phyloP scores from a whole-genome alignment of 2,329 filamentous ascomycete genomes.

The Aspergillus tubingensis region DNA sequence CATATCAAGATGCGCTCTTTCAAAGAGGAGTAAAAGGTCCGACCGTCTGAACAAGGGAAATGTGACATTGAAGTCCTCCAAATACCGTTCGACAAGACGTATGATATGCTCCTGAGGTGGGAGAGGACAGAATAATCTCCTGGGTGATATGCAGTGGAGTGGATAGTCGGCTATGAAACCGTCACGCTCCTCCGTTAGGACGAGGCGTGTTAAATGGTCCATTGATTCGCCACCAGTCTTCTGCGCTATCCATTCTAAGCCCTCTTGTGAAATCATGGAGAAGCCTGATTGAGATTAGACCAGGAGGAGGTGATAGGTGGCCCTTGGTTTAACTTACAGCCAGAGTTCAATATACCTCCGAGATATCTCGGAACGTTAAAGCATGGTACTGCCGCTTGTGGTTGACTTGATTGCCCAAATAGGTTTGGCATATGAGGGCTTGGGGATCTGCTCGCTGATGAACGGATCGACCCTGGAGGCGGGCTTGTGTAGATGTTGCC shows the following conservation, averaged over 20 bases:
- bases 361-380: constrained; percentile 18
- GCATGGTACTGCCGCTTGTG: background rate
- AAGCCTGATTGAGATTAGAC: constrained; percentile 12
- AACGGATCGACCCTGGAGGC: background rate
- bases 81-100: constrained; percentile 13
- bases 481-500: background rate
- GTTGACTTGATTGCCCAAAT: background rate
- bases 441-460: background rate
- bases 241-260: constrained; percentile 18
- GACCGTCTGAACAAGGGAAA: constrained; percentile 17
- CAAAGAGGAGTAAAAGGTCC: constrained; percentile 15
- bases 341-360: constrained; percentile 5
- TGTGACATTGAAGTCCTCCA: constrained; percentile 16
- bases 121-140: constrained; percentile 12
- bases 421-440: background rate
- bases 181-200: background rate
- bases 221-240: constrained; percentile 9
- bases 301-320: background rate
- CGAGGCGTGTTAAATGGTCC: background rate
- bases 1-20: constrained; percentile 5
- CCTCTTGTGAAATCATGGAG: constrained; percentile 13
- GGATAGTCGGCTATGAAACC: background rate
- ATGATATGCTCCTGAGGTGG: constrained; percentile 15
- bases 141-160: constrained; percentile 7
- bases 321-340: constrained; percentile 7